These are phyloP conservation scores for Globisporangium ultimum DNA, from an alignment of 352 stramenopile genomes.

Conservation along the genomic window DNA sequence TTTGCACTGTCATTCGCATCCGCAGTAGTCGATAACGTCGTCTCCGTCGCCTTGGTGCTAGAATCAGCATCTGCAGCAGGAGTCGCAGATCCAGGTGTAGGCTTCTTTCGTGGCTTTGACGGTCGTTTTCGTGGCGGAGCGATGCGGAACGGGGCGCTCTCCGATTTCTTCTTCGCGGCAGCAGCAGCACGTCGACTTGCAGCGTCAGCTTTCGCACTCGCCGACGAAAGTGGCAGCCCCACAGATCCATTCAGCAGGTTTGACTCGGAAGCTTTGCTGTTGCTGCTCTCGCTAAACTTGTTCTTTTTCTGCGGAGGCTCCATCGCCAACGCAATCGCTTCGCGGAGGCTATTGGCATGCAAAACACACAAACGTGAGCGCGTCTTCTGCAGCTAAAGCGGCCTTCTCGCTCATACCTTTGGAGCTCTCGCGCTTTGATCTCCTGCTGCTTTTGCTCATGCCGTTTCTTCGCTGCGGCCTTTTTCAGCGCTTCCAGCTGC, in stretches of 20 bases:
- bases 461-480: slow-evolving; percentile 2
- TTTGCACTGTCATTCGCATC: slow-evolving; percentile 10
- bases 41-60: neutral
- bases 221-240: slow-evolving; percentile 2
- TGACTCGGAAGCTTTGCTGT: slow-evolving; percentile 17
- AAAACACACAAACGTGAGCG: slow-evolving; percentile 9
- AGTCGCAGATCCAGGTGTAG: neutral
- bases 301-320: slow-evolving; percentile 37
- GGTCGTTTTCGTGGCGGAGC: slow-evolving; percentile 14
- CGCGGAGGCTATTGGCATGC: slow-evolving; percentile 7
- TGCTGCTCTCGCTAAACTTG: slow-evolving; percentile 25
- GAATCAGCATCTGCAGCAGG: neutral
- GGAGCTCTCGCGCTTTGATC: slow-evolving; percentile 5
- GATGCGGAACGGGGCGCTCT: neutral
- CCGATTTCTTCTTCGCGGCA: slow-evolving; percentile 7
- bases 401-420: slow-evolving; percentile 7
- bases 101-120: slow-evolving; percentile 17
- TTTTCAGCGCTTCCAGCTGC: slow-evolving; percentile 23
- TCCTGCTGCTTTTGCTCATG: slow-evolving; percentile 5
- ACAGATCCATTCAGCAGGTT: neutral
- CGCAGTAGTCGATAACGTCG: neutral
- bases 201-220: neutral
- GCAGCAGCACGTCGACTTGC: neutral
- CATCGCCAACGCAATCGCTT: slow-evolving; percentile 11
- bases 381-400: too few species aligned